Conservation (phyloP, 2,329 filamentous ascomycete genomes). For the Ophiostoma ulmi region DNA sequence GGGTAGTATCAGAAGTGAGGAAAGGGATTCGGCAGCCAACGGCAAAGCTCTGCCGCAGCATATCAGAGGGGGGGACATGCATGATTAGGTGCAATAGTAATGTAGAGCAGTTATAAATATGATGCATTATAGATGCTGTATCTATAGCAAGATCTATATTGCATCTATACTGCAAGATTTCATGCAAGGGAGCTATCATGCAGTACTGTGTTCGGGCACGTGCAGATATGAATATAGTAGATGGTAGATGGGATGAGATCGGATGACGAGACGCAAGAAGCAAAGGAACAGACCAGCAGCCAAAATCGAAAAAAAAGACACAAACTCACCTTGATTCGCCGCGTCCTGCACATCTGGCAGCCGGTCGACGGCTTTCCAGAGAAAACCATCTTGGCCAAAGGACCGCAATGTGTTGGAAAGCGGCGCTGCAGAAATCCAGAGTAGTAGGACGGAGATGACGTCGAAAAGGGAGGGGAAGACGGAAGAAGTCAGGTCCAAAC, state of each 20-base stretch:
- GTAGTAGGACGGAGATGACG: background rate
- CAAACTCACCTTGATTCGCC: slow-evolving; percentile 64
- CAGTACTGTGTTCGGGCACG: background rate
- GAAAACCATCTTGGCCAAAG: slow-evolving; percentile 52
- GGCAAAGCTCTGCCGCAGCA: background rate
- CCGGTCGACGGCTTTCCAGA: slow-evolving; percentile 62
- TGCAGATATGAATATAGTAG: background rate
- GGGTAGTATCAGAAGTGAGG: background rate
- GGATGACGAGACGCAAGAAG: background rate
- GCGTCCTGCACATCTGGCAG: slow-evolving; percentile 68
- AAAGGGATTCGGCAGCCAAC: background rate
- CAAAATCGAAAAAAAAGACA: background rate
- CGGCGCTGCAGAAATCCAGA: background rate
- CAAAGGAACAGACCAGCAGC: background rate
- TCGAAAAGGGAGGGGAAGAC: background rate
- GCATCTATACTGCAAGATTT: too few relatives aligned
- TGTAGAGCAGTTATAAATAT: too few relatives aligned
- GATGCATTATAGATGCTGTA: too few relatives aligned
- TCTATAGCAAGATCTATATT: too few relatives aligned
- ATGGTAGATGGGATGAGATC: background rate
- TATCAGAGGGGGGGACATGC: background rate
- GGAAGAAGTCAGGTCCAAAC: too few relatives aligned
- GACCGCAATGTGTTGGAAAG: background rate
- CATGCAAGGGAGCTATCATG: background rate
- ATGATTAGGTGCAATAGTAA: too few relatives aligned